Conservation (phyloP, 208 protist species). For the Borovskyia barvae region DNA sequence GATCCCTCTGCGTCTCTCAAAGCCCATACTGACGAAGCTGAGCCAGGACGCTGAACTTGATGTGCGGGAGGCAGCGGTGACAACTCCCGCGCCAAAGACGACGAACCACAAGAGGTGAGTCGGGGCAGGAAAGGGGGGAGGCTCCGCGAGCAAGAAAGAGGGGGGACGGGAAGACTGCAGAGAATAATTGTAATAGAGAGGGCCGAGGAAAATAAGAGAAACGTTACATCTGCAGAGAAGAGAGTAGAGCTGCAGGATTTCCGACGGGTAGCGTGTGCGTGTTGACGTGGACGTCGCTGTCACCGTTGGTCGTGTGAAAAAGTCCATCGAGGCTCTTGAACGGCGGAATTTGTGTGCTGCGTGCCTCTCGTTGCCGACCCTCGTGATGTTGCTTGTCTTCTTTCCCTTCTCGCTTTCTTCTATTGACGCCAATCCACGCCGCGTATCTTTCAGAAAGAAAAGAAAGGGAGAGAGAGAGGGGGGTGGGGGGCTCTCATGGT, state of each 20-base stretch:
- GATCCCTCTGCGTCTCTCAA: slow-evolving; percentile 39
- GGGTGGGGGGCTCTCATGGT: too few species aligned
- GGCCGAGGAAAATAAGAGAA: too few species aligned
- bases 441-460: neutral
- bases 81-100: slow-evolving; percentile 5
- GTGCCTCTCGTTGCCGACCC: neutral
- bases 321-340: too few species aligned
- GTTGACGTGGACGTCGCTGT: too few species aligned
- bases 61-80: slow-evolving; percentile 58
- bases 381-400: neutral
- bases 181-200: neutral
- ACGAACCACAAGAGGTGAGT: slow-evolving; percentile 14
- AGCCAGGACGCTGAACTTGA: slow-evolving; percentile 60
- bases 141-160: neutral
- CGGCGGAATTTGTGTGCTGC: neutral
- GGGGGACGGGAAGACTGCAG: neutral
- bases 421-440: neutral
- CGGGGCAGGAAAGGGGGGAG: neutral
- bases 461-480: neutral
- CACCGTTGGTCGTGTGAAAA: too few species aligned
- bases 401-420: slow-evolving; percentile 10
- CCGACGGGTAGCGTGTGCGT: too few species aligned
- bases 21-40: slow-evolving; percentile 57
- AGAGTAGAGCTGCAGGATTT: too few species aligned
- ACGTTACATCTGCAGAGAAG: too few species aligned